Conservation (phyloP, 2,329 filamentous ascomycete genomes). For the Ilyonectria destructans region DNA sequence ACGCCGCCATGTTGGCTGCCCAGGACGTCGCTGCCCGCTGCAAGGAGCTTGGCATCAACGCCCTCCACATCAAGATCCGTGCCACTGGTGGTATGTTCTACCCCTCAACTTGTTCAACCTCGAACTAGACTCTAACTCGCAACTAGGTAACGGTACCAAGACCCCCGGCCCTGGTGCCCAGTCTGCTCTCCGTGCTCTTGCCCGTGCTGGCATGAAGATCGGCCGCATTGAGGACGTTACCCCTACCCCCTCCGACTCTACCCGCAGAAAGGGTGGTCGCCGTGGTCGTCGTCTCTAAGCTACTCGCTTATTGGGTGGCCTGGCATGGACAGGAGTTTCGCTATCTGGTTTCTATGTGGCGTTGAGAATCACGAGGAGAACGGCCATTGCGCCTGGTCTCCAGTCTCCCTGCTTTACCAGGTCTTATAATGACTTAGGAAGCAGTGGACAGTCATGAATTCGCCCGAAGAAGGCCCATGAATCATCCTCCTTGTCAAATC, state of each 20-base stretch:
- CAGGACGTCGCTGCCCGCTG: conserved; percentile 95
- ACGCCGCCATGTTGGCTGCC: conserved; percentile 99
- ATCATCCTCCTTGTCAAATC: conserved; percentile 55
- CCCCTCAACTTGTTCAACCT: not conserved
- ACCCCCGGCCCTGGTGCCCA: conserved; percentile 99
- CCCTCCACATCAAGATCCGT: conserved; percentile 99
- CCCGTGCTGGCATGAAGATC: conserved; percentile 99
- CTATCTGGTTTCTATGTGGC: conserved; percentile 72
- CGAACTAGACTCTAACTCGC: conserved; percentile 25
- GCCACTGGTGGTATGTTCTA: conserved; percentile 89
- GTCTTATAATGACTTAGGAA: conserved; percentile 50
- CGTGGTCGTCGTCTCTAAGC: conserved; percentile 99
- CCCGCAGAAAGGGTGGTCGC: conserved; percentile 99
- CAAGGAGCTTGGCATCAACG: conserved; percentile 83
- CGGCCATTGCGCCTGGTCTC: conserved; percentile 78
- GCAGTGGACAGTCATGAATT: conserved; percentile 62
- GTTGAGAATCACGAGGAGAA: conserved; percentile 83
- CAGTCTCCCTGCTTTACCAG: conserved; percentile 67
- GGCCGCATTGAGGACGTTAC: conserved; percentile 99
- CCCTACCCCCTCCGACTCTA: conserved; percentile 98
- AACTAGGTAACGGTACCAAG: conserved; percentile 96
- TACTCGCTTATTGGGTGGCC: conserved; percentile 46
- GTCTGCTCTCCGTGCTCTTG: conserved; percentile 98
- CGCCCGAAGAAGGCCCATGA: conserved; percentile 62
- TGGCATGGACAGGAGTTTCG: conserved; percentile 58